These are phyloP conservation scores for Furcasterigmium sp. DNA, from an alignment of 2,329 filamentous ascomycete species.

Conservation along the genomic window DNA sequence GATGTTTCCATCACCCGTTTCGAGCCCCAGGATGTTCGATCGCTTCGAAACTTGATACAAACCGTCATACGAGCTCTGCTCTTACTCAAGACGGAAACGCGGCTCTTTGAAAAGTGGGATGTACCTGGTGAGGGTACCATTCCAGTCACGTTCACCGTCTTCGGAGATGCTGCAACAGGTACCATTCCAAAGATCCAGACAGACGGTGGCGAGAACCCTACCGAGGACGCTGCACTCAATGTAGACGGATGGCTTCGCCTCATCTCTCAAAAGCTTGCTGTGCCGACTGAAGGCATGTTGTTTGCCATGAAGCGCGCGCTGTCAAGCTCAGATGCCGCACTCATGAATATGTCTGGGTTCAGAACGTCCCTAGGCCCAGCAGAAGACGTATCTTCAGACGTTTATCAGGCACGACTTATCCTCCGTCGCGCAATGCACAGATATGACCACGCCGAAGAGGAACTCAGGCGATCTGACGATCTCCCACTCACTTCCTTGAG, in stretches of 20 bases:
- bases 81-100: conserved; percentile 43
- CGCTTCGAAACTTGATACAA: conserved; percentile 50
- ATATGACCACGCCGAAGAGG: conserved; percentile 42
- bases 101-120: conserved; percentile 32
- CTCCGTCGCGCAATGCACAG: conserved; percentile 36
- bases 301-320: conserved; percentile 38
- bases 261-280: conserved; percentile 24
- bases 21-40: conserved; percentile 40
- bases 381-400: conserved; percentile 33
- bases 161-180: background rate
- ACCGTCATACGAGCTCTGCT: conserved; percentile 48
- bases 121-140: background rate
- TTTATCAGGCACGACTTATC: conserved; percentile 29
- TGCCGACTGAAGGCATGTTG: conserved; percentile 41
- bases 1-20: conserved; percentile 53
- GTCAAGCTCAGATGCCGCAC: conserved; percentile 41
- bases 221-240: background rate
- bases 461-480: conserved; percentile 36
- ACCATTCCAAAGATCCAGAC: background rate
- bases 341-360: conserved; percentile 50
- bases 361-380: conserved; percentile 40
- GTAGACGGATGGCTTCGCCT: background rate
- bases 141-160: background rate
- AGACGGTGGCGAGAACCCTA: background rate
- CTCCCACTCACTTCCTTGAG: conserved; percentile 40